These are phyloP conservation scores for Fusarium sp. DNA, from an alignment of 2,329 filamentous ascomycete species.

Conservation along the genomic window DNA sequence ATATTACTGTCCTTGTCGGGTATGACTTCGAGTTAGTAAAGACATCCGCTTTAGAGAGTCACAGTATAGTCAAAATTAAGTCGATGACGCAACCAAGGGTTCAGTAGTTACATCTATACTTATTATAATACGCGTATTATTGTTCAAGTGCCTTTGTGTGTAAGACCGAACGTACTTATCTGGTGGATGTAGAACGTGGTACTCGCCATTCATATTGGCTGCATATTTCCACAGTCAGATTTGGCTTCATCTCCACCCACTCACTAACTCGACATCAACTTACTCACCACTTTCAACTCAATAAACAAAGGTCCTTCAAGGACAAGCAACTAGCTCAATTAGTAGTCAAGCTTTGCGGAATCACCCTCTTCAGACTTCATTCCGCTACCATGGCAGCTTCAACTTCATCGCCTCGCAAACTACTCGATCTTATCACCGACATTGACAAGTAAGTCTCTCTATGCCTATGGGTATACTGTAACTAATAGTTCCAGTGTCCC, in stretches of 20 bases:
- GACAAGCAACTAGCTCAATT: not conserved
- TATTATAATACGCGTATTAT: too few species aligned
- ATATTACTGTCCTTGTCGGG: not conserved
- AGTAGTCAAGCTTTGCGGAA: too few species aligned
- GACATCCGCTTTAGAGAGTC: not conserved
- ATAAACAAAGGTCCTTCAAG: not conserved
- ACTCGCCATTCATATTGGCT: slow-evolving; percentile 1
- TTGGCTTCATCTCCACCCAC: not conserved
- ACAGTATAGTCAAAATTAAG: not conserved
- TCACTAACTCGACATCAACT: not conserved
- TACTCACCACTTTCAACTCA: not conserved
- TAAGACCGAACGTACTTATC: not conserved
- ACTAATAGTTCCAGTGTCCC: slow-evolving; percentile 55
- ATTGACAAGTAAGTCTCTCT: slow-evolving; percentile 56
- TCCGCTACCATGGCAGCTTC: slow-evolving; percentile 24
- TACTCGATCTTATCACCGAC: slow-evolving; percentile 54
- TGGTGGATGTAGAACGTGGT: not conserved
- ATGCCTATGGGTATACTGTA: not conserved
- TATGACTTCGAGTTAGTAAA: not conserved
- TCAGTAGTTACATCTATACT: too few species aligned
- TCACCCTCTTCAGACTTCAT: not conserved
- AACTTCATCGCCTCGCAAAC: slow-evolving; percentile 34
- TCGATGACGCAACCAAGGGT: not conserved
- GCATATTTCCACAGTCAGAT: slow-evolving; percentile 23
- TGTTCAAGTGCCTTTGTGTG: too few species aligned